Evolutionary conservation across 352 stramenopile species (phyloP), one percentile per base, ranked within the genome.

Genomic region (Elongisporangium prolatum): DNA sequence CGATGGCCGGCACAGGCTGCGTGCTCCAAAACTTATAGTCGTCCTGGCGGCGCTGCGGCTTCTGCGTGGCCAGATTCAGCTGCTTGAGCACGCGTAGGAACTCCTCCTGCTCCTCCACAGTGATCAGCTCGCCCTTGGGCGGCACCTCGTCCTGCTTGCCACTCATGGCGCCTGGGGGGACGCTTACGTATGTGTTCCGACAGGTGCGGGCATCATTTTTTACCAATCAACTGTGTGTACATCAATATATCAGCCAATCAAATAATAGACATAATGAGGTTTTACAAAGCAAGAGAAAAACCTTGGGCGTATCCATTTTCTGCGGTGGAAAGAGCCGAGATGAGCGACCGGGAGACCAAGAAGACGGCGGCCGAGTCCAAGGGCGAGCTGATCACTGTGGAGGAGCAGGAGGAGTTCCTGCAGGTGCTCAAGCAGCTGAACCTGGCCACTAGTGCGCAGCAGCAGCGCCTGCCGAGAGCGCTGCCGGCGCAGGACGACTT

Each of bases 11-110:
- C 53, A 97, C 90, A 0, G 91, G 91, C 69, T 98, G 92, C 52
- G 89, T 97, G 59, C 93, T 95, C 92, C 92, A 98, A 68, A 98
- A 98, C 68, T 96, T 95, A 72, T 95, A 90, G 54, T 91, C 84
- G 34, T 89, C 76, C 57, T 81, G 64, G 3, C 47, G 52, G 57
- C 21, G 21, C 50, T n/a, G 21, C 22, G 21, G 50, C 10, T 38
- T 60, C 5, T 52, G 22, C 4, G 65, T 57, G 20, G 68, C 77
- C 50, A 88, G 64, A 37, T 84, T 79, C 20, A 91, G 63, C 67
- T 91, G 77, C 59, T 87, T 84, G 20, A 90, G 64, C 51, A 90
- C 72, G 49, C 73, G 63, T 28, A 88, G 65, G 60, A 90, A 88
- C 59, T 89, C 80, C 51, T 89, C 77, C 59, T 89, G 80, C 65